Base-by-base conservation (phyloP, 192 early-diverging fungal genomes). In the Gamsiella multidivaricata region DNA sequence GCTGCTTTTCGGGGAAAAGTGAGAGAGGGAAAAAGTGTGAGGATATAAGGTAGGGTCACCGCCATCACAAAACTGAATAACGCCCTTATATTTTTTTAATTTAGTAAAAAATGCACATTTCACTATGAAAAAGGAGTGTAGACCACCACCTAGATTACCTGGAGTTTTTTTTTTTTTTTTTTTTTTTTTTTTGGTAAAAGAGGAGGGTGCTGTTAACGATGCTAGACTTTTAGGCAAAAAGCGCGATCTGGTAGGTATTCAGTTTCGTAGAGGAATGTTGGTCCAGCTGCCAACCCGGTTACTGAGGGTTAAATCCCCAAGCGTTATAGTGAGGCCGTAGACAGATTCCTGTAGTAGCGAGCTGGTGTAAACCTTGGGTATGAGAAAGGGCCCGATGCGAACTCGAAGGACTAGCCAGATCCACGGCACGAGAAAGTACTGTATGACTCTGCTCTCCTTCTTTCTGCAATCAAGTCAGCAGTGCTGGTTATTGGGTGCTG, bases 371-470 rank as follows among this genome's bases (percentile, higher is more conserved):
- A 80, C 49, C 17, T 29, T 66, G 36, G 65, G 56, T 2, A 72
- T 72, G 4, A 80, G 54, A 0, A 80, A n/a, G n/a, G 47, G 28
- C 50, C 64, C 11, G 59, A 60, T 3, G 61, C 79, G 52, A 72
- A 80, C 23, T 80, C 70, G 47, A 80, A 80, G 6, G 70, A 62
- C 0, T n/a, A n/a, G n/a, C n/a, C n/a, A n/a, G n/a, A n/a, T 42
- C 72, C 64, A 76, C 4, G 65, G 54, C 6, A 47, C 49, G 0
- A 66, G 39, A 0, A 61, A 49, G 3, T 61, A 45, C 7, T n/a
- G n/a, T n/a, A n/a, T n/a, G n/a, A n/a, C n/a, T n/a, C n/a, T n/a
- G n/a, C n/a, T n/a, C n/a, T n/a, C n/a, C n/a, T n/a, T n/a, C n/a
- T n/a, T n/a, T n/a, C n/a, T n/a, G n/a, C n/a, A n/a, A n/a, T n/a